Conservation (phyloP, 1,139 yeast species). For the Suhomyces ambrosiae region DNA sequence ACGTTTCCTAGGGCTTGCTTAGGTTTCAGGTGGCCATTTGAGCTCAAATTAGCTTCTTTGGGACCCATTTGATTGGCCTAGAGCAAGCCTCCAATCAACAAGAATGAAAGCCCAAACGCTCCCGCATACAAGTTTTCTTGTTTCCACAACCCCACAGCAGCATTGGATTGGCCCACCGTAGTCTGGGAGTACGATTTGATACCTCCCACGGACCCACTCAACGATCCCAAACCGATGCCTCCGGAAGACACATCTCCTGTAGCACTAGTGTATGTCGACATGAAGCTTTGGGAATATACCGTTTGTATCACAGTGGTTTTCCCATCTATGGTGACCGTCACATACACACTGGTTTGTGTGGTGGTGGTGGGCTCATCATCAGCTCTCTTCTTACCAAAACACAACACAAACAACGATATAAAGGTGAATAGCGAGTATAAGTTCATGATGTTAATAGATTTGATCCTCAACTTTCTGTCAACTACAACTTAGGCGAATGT, state of each 20-base stretch:
- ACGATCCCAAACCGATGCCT: constrained; percentile 39
- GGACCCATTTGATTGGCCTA: constrained; percentile 1
- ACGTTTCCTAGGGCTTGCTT: too few species aligned
- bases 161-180: constrained; percentile 22
- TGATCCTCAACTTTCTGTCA: too few species aligned
- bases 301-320: constrained; percentile 30
- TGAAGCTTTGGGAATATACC: constrained; percentile 35
- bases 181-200: constrained; percentile 35
- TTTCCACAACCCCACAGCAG: constrained; percentile 10
- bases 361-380: constrained; percentile 6
- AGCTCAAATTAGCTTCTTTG: too few species aligned
- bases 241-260: constrained; percentile 31
- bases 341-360: constrained; percentile 27
- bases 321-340: constrained; percentile 40
- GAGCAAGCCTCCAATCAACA: constrained; percentile 18
- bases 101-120: constrained; percentile 17
- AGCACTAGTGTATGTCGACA: constrained; percentile 26
- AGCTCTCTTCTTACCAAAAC: constrained; percentile 6
- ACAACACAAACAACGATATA: constrained; percentile 5
- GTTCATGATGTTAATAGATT: constrained; percentile 3
- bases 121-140: constrained; percentile 17
- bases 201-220: constrained; percentile 37
- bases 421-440: constrained; percentile 3
- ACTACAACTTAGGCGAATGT: too few species aligned
- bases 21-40: too few species aligned